A percentile compares a stretch with the other conserved stretches of the same genome.
Evolutionary conservation across 306 rosid genomes (phyloP).

Genomic region (Quillaja saponaria): DNA sequence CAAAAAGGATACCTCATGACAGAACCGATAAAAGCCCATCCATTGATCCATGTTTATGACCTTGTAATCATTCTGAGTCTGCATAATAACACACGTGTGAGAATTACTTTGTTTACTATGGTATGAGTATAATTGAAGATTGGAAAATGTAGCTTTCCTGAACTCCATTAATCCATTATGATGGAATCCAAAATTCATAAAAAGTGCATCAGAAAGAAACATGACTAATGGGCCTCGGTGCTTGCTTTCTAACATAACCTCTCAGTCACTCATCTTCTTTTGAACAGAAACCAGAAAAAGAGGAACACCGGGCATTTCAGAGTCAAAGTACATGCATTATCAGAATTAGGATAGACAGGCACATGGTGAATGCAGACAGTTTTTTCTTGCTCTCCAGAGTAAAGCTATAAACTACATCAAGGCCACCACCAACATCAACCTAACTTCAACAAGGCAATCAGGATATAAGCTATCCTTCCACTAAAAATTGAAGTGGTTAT

Average conservation of each 20-base stretch:
- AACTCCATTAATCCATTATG: too few species aligned
- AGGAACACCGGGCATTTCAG: neutral
- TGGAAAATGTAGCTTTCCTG: too few species aligned
- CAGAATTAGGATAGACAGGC: neutral
- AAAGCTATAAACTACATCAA: constrained; percentile 1
- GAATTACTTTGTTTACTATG: neutral
- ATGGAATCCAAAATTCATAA: too few species aligned
- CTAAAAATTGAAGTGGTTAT: too few species aligned
- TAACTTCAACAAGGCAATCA: neutral
- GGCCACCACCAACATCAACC: neutral
- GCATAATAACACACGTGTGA: constrained; percentile 37
- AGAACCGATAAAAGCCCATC: constrained; percentile 96
- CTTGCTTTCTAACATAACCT: too few species aligned
- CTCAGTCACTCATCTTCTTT: neutral
- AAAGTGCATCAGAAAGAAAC: too few species aligned
- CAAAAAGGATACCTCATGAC: constrained; percentile 72
- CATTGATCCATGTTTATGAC: constrained; percentile 97
- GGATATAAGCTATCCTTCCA: neutral
- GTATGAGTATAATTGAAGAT: too few species aligned
- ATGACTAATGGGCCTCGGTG: too few species aligned
- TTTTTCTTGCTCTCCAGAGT: neutral
- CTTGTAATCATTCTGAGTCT: constrained; percentile 92
- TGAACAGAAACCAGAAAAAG: neutral
- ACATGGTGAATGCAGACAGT: neutral
- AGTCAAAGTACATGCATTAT: neutral